Evolutionary conservation across 2,329 filamentous ascomycete genomes (phyloP).

Genomic region (Penicillium sclerotigenum): DNA sequence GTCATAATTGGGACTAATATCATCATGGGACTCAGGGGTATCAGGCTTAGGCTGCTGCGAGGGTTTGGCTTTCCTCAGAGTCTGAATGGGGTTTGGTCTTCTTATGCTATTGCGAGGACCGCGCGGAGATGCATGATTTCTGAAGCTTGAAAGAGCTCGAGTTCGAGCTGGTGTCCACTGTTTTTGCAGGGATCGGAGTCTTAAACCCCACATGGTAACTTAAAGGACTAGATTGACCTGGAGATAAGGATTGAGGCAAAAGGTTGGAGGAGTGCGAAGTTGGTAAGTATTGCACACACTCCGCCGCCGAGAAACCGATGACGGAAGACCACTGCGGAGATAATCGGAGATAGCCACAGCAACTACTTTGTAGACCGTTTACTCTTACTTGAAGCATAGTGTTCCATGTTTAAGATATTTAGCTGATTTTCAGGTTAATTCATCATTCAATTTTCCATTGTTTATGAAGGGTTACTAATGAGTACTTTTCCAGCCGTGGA

Average conservation of each 20-base stretch:
- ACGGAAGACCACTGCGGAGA: constrained; percentile 25
- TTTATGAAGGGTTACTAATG: too few relatives aligned
- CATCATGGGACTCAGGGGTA: constrained; percentile 28
- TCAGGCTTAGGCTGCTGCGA: constrained; percentile 7
- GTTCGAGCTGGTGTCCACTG: constrained; percentile 21
- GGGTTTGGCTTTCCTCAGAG: constrained; percentile 2
- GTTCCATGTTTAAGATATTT: not conserved
- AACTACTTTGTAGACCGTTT: not conserved
- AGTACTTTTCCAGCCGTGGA: not conserved
- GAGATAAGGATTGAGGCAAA: not conserved
- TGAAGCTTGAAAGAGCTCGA: constrained; percentile 29
- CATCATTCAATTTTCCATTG: not conserved
- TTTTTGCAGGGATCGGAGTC: constrained; percentile 21
- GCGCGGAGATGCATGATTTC: constrained; percentile 24
- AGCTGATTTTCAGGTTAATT: not conserved
- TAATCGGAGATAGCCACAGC: constrained; percentile 32
- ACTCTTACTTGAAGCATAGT: not conserved
- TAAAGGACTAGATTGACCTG: not conserved
- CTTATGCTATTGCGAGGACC: constrained; percentile 33
- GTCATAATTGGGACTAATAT: constrained; percentile 43
- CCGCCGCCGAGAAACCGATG: constrained; percentile 7
- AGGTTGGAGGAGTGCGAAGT: not conserved
- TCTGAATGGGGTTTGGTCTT: constrained; percentile 23
- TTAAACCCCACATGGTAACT: constrained; percentile 31
- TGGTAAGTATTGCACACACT: not conserved